Percentiles rank a stretch among this genome's conserved stretches.
These are phyloP conservation scores for Wickerhamiella galacta DNA, from an alignment of 805 yeast genomes.

Conservation along the genomic window DNA sequence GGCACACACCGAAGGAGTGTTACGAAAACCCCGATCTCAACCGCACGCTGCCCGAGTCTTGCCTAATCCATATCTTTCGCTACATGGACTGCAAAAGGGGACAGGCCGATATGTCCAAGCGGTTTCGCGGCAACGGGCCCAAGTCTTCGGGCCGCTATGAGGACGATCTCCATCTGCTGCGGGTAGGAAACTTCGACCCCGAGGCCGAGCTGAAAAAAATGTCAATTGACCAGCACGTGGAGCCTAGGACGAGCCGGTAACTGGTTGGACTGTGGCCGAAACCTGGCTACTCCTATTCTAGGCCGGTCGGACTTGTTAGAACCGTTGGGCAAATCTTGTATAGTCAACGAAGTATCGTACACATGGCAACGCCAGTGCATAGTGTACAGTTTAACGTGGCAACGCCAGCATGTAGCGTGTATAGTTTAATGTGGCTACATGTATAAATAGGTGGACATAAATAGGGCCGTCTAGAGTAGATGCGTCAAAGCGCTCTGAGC, in stretches of 20 bases:
- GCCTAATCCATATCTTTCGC: conserved; percentile 68
- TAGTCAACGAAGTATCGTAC: too few species aligned
- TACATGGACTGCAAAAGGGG: conserved; percentile 87
- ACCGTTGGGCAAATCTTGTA: too few species aligned
- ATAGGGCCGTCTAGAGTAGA: not conserved
- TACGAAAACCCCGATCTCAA: conserved; percentile 62
- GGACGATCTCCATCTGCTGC: conserved; percentile 63
- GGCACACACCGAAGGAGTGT: conserved; percentile 83
- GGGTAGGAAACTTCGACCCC: conserved; percentile 70
- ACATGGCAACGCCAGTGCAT: too few species aligned
- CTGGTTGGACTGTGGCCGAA: too few species aligned
- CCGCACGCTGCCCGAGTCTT: conserved; percentile 68
- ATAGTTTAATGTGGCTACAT: not conserved
- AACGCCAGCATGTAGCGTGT: too few species aligned
- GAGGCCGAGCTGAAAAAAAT: conserved; percentile 63
- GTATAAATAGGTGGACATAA: not conserved
- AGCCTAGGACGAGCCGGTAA: too few species aligned
- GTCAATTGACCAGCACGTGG: conserved; percentile 4
- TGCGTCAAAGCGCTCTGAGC: not conserved
- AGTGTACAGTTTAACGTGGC: too few species aligned
- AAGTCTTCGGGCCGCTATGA: conserved; percentile 85
- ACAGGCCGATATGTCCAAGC: conserved; percentile 69
- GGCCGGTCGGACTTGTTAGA: too few species aligned
- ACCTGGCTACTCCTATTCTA: too few species aligned
- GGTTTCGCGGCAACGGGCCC: conserved; percentile 89